Base-by-base conservation (phyloP, 148 eudicot genomes). In the Rhododendron mucronatum region DNA sequence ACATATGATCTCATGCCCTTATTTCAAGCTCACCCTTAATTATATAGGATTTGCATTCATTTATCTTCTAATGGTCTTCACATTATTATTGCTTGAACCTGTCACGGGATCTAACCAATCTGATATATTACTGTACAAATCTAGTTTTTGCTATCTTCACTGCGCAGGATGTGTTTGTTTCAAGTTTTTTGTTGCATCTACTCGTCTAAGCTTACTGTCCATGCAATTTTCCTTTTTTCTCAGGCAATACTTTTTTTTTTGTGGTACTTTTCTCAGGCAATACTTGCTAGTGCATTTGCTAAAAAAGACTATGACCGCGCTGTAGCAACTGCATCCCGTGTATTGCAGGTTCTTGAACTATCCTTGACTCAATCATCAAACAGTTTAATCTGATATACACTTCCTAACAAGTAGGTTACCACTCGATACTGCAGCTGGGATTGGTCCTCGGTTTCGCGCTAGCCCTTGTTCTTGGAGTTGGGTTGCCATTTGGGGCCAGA, bases 221-320 rank as follows among this genome's bases (percentile, higher is more conserved):
- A 0, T 8, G 37, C 30, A 65, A 26, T 13, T 71, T 14, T 26
- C 41, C 7, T 0, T 28, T 28, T 57, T 28, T 16, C 41, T 79
- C 69, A 92, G 97, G 94, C 95, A 33, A 88, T 94, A 87, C 90
- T 94, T 53, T 47, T 47, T 16, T 55, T 13, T 4, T 18, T 16
- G 1, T 5, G 61, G 21, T 16, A 4, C 18, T 16, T 55, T 44
- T 28, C 53, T 79, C 82, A 93, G 97, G 94, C 95, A 23, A 88
- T 94, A 85, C 90, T 94, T 65, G 96, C 96, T 3, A 89, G 88
- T 86, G 92, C 95, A 33, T 93, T 94, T 90, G 95, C 96, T 13
- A 90, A 87, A 85, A 89, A 92, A 30, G 94, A 94, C 83, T 87
- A 88, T 61, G 91, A 91, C 44, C 91, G 73, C 57, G 91, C 91